phyloP scores from a whole-genome alignment of 1,284 basidiomycete species.

The Heliocybe sulcata region DNA sequence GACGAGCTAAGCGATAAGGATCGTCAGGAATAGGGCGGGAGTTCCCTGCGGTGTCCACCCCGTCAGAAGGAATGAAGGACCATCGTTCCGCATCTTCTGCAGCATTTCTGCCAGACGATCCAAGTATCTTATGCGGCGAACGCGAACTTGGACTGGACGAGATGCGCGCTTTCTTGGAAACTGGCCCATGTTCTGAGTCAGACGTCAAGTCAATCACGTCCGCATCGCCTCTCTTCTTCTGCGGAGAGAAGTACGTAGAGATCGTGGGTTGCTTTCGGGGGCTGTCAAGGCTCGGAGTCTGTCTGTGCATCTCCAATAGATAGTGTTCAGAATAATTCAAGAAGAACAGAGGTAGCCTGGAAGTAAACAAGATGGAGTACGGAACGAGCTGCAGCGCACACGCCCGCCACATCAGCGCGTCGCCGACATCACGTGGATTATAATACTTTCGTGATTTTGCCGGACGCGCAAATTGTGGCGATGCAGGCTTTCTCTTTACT shows the following conservation, averaged over 20 bases:
- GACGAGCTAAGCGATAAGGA: slow-evolving; percentile 14
- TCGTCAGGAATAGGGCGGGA: neutral
- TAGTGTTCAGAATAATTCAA: neutral
- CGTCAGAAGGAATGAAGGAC: neutral
- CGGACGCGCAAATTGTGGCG: neutral
- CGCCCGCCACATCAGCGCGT: neutral
- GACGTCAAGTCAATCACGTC: neutral
- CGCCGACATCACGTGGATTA: neutral
- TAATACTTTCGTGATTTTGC: neutral
- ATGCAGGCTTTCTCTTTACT: neutral
- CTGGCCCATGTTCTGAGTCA: neutral
- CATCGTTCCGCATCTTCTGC: neutral
- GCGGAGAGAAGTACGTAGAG: slow-evolving; percentile 48
- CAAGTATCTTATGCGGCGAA: neutral
- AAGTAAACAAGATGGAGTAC: neutral
- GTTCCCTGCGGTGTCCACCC: no score
- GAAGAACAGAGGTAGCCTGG: neutral
- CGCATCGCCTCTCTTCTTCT: slow-evolving; percentile 13
- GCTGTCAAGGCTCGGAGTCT: neutral
- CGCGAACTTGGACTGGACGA: neutral
- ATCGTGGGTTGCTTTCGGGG: slow-evolving; percentile 33
- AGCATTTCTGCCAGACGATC: neutral
- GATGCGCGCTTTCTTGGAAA: slow-evolving; percentile 7
- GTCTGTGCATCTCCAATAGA: neutral
- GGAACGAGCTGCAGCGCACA: neutral